A percentile compares a stretch with the other conserved stretches of the same genome.
Evolutionary conservation across 768 basidiomycete species (phyloP).

Genomic region (Hypsizygus marmoreus): DNA sequence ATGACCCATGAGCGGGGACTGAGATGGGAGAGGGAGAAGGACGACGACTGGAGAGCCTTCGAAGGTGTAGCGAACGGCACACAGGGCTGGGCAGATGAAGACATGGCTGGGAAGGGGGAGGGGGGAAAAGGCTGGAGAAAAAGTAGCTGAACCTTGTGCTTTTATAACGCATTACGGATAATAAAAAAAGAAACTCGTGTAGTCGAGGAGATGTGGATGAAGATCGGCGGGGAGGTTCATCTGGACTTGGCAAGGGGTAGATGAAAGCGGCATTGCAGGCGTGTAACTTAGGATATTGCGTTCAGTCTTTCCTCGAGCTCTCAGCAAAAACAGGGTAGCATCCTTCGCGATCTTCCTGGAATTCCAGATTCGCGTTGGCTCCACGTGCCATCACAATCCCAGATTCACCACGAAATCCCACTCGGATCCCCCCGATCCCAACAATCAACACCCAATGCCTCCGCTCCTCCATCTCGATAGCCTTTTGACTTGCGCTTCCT

Average conservation of each 20-base stretch:
- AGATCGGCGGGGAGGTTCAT: conserved; percentile 43
- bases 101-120: conserved; percentile 32
- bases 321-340: no score
- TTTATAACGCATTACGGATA: conserved; percentile 27
- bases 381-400: no score
- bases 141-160: conserved; percentile 37
- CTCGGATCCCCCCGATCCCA: no score
- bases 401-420: no score
- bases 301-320: neutral
- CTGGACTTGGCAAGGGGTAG: conserved; percentile 18
- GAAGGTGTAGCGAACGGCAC: conserved; percentile 44
- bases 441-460: no score
- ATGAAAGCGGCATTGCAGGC: neutral
- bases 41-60: conserved; percentile 44
- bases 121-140: conserved; percentile 28
- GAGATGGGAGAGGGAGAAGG: conserved; percentile 45
- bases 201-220: conserved; percentile 32
- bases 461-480: conserved; percentile 24
- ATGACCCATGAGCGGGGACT: conserved; percentile 51
- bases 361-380: no score
- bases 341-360: no score
- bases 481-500: conserved; percentile 27
- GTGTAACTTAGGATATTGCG: neutral
- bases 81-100: conserved; percentile 39
- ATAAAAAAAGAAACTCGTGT: conserved; percentile 37